Evolutionary conservation across 306 rosid genomes (phyloP), one percentile per base, ranked within the genome.

Genomic region (Castanea crenata): DNA sequence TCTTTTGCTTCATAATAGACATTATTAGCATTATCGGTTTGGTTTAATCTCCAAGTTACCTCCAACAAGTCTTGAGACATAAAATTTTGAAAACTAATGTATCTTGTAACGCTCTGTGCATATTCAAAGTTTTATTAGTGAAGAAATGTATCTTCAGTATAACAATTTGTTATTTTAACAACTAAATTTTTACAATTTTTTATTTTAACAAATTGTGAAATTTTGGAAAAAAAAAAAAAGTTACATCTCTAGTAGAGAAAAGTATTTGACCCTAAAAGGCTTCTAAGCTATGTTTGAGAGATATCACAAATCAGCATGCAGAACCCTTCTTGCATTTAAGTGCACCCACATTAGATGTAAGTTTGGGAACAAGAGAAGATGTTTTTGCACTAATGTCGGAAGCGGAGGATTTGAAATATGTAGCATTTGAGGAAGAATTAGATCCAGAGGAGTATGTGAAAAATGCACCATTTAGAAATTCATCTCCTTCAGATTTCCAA

Each of bases 401-500:
- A 31, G 99, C 97, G 46, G 46, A 38, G 46, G 46, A 38, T 38
- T 11, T 38, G 46, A 38, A 38, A 38, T 7, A 38, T 38, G 46
- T 2, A 38, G 3, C 46, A 38, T 38, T 38, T 38, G 46, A 7
- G 11, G 46, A 7, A 38, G 46, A 38, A 7, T 2, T 38, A 38
- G 41, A 38, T 8, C 46, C 46, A 38, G 46, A 90, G 5, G 90
- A 52, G 46, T 11, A 38, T 0, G 86, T 95, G 70, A 95, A 95
- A 85, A 83, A 95, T 4, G 99, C 99, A 74, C 99, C 99, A 58
- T 95, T 95, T n/a, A 90, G 5, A 76, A 95, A 0, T 68, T 86
- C 3, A 62, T 95, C 99, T 0, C 98, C 98, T 58, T 88, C 99
- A 1, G 97, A 91, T 65, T 98, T 90, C 99, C 99, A 95, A 44